Base-by-base conservation (phyloP, 176 grass and related monocot genomes). In the Carex scoparia region DNA sequence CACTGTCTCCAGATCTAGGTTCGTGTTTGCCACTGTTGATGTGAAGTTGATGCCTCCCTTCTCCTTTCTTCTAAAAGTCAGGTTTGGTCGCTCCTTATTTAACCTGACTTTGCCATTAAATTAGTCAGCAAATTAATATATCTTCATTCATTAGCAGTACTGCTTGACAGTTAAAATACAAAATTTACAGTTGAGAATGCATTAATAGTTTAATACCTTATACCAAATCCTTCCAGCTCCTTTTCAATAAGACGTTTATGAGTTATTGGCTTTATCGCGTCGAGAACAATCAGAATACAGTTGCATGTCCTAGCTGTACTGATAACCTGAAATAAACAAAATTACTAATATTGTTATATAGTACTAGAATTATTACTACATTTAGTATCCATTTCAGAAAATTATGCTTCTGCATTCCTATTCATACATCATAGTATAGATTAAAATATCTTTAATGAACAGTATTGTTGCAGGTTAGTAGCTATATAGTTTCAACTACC, bases 271-370 rank as follows among this genome's bases (percentile, higher is more conserved):
- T 99, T 99, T 61, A 95, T 99, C 35, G 96, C 93, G 71, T 99
- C 93, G 65, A 99, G 96, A 79, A 99, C 93, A 69, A 99, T 99
- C 78, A 99, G 67, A 85, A 99, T 95, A 79, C 94, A 94, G 86
- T 99, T 99, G 85, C 96, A 99, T 88, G 96, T 99, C 84, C 96
- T 93, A 42, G 96, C 93, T 56, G 96, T 99, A 78, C 96, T 99
- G 88, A 99, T 95, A 80, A 99, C 96, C 96, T 99, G 89, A 86
- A 83, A 83, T 86, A 46, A 63, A 79, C 35, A 61, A 73, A 7
- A 53, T 5, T 15, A 48, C 58, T 27, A 53, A 53, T 31, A 76
- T 54, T 32, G 16, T 77, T 13, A 32, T 15, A 77, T 48, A 77
- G 23, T 28, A 54, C 10, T 7, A 12, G 4, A 54, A 6, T 7